Conservation (phyloP, 148 eudicot genomes). For the Vaccinium darrowii region DNA sequence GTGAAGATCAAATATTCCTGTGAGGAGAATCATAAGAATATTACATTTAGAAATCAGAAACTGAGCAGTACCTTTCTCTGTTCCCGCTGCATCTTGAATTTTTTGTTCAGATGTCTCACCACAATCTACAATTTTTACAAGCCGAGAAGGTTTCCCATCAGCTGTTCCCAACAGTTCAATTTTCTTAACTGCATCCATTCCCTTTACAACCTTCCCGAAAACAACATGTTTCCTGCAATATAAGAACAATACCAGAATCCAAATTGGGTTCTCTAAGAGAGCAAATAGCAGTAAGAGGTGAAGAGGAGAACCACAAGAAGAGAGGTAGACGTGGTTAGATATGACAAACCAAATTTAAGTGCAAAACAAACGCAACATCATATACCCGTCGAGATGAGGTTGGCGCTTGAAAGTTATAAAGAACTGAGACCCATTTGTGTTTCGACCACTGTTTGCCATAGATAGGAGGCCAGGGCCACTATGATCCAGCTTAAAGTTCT, state of each 20-base stretch:
- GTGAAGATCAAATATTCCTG: not conserved
- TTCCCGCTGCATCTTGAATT: slow-evolving; percentile 30
- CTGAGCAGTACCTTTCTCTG: slow-evolving; percentile 61
- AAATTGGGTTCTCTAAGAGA: slow-evolving; percentile 4
- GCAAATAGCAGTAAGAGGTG: not conserved
- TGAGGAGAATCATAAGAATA: not conserved
- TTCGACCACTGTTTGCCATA: slow-evolving; percentile 93
- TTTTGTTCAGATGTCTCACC: slow-evolving; percentile 64
- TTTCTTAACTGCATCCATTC: slow-evolving; percentile 77
- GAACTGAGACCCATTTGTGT: slow-evolving; percentile 95
- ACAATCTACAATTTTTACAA: slow-evolving; percentile 75
- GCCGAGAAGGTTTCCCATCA: slow-evolving; percentile 54
- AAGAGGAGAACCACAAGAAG: not conserved
- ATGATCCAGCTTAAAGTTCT: slow-evolving; percentile 84
- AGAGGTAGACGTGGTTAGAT: not conserved
- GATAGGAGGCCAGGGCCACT: slow-evolving; percentile 73
- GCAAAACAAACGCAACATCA: not conserved
- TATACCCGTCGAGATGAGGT: slow-evolving; percentile 93
- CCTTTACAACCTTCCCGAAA: slow-evolving; percentile 84
- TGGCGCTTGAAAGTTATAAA: slow-evolving; percentile 78
- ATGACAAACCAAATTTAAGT: not conserved
- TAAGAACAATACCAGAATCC: slow-evolving; percentile 9
- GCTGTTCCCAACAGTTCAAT: slow-evolving; percentile 73
- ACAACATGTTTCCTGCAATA: slow-evolving; percentile 89
- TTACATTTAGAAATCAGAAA: not conserved